Percentiles rank a stretch among this genome's conserved stretches.
Evolutionary conservation across 78 protist species (phyloP).

Genomic region (Anaeramoeba ignava): DNA sequence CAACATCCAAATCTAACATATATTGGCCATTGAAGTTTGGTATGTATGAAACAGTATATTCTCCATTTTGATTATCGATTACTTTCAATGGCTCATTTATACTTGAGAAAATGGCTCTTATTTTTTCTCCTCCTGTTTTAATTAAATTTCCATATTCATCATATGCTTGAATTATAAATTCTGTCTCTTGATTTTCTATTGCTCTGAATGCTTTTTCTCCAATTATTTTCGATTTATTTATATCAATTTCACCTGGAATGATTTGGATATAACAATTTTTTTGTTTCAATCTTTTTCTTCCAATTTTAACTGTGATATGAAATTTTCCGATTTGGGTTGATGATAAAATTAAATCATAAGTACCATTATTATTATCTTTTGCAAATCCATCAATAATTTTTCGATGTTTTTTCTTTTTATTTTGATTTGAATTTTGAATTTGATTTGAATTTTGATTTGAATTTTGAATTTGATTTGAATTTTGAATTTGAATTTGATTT

Average conservation of each 20-base stretch:
- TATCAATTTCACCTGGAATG: not conserved
- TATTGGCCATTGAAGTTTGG: not conserved
- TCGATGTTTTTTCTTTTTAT: not conserved
- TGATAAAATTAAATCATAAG: not conserved
- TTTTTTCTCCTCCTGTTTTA: not conserved
- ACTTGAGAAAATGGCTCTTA: not conserved
- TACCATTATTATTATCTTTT: not conserved
- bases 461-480: not conserved
- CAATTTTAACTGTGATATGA: not conserved
- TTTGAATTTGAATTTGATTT: not conserved
- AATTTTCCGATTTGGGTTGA: not conserved
- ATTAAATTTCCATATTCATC: not conserved
- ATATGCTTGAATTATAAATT: not conserved
- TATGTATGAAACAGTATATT: not conserved
- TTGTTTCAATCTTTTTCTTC: not conserved
- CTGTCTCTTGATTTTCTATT: not conserved
- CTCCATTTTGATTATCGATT: not conserved
- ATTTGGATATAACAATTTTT: not conserved
- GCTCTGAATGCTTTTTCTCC: not conserved
- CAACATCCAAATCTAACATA: not conserved
- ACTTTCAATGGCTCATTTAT: not conserved
- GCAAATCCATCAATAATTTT: not conserved
- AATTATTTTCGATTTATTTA: not conserved
- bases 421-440: not conserved
- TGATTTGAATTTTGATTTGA: not conserved